Base-by-base conservation (phyloP, 306 rosid genomes). In the Clitoria ternatea region DNA sequence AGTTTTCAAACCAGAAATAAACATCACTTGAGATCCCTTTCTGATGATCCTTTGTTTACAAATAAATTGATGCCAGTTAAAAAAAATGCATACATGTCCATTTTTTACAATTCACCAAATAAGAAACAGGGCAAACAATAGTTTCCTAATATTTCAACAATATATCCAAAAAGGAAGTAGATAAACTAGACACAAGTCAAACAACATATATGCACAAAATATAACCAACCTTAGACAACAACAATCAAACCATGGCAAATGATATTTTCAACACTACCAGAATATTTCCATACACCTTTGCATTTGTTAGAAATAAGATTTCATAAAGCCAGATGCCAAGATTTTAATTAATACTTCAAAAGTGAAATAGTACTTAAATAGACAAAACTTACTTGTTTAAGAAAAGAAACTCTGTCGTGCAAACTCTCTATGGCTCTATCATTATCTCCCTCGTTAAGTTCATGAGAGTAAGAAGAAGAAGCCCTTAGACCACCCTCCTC, bases 401-500 rank as follows among this genome's bases (percentile, higher is more conserved):
- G 82, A 71, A 91, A 83, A 54, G 73, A 48, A 75, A 91, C 97
- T 82, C 86, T 83, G 73, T 89, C 99, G 9, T 94, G 92, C 83
- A 94, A 84, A 81, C 73, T 87, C 45, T 87, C 88, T 36, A 87
- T 77, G 47, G 87, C 87, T 74, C 44, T 83, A 39, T 91, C 96
- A 78, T 94, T 91, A 69, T 87, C 97, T 12, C 77, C 91, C 83
- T 94, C 97, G 22, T 79, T 86, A 55, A 85, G 66, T 54, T 87
- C 87, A 35, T 37, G 77, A 13, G 95, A 73, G 72, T 79, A 79
- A 19, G 95, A 90, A 66, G 98, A 85, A 64, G 95, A 80, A 27
- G 90, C 72, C 78, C 83, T 73, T 66, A 94, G 75, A 74, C 99
- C 88, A 70, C 99, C 99, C 78, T 94, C 97, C 85, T 91, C 99